phyloP scores from a whole-genome alignment of 1,284 basidiomycete species.

The Sparassis latifolia region DNA sequence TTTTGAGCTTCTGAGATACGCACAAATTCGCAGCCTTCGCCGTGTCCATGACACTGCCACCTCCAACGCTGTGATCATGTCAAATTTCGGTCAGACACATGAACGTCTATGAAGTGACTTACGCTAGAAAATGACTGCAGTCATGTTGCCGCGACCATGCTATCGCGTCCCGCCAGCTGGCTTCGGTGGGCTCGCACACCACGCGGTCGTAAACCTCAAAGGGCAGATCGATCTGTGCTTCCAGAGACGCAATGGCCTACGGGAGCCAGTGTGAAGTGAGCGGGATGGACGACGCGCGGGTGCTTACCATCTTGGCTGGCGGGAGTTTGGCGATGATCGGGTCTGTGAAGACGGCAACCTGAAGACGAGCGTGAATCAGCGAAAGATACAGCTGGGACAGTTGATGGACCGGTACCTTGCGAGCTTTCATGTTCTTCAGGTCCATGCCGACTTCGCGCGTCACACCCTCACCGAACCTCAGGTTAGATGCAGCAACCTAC shows the following conservation, averaged over 20 bases:
- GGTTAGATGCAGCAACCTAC: slow-evolving; percentile 86
- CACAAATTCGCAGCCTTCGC: slow-evolving; percentile 90
- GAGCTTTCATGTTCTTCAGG: slow-evolving; percentile 83
- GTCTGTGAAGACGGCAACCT: slow-evolving; percentile 95
- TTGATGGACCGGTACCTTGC: slow-evolving; percentile 45
- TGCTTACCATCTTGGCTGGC: slow-evolving; percentile 71
- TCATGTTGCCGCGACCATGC: slow-evolving; percentile 81
- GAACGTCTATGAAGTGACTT: slow-evolving; percentile 18
- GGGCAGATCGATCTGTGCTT: slow-evolving; percentile 64
- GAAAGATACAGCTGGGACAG: slow-evolving; percentile 1
- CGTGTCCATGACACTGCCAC: slow-evolving; percentile 94
- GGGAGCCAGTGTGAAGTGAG: slow-evolving; percentile 1
- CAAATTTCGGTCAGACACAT: neutral
- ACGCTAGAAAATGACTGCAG: slow-evolving; percentile 94
- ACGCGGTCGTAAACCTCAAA: slow-evolving; percentile 86
- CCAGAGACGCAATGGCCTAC: slow-evolving; percentile 74
- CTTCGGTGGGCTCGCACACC: slow-evolving; percentile 89
- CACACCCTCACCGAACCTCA: slow-evolving; percentile 86
- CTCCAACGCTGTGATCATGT: slow-evolving; percentile 63
- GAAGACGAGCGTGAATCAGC: slow-evolving; percentile 12
- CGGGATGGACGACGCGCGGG: neutral
- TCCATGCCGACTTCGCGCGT: slow-evolving; percentile 93
- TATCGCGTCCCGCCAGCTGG: slow-evolving; percentile 84
- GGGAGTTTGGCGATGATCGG: slow-evolving; percentile 75
- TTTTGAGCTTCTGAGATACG: slow-evolving; percentile 16